Evolutionary conservation across 768 basidiomycete genomes (phyloP), one percentile per base, ranked within the genome.

Genomic region (Tricholoma hemisulphureum): DNA sequence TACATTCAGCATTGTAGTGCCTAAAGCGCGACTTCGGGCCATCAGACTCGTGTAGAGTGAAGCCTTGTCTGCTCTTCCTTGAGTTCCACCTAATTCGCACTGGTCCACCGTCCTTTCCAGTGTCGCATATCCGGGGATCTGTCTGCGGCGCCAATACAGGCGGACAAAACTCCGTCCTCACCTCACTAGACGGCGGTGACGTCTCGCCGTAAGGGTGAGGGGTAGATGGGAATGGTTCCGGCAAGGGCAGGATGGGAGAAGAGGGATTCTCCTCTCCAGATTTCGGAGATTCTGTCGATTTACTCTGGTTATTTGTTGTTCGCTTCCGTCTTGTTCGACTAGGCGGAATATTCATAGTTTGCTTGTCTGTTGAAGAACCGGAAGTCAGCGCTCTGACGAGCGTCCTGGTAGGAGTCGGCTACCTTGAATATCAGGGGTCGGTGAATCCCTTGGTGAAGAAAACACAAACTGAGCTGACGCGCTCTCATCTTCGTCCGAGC

Each of bases 81-180:
- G 46, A 49, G 46, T 49, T 49, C 46, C 46, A 49, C n/a, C 46
- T 49, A 6, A 49, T 49, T 49, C 28, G 46, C n/a, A 49, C 26
- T 9, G 46, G 46, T 18, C 3, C 18, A 18, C 26, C 13, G 26
- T 29, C 29, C n/a, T 6, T 6, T 46, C 6, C 43, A 14, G 21
- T 11, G 24, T 49, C 26, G 4, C 29, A 29, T n/a, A 18, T 26
- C 26, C 9, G n/a, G 7, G 16, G 16, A 6, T 49, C 46, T 21
- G 26, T 18, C 46, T 49, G 46, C 8, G 46, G 46, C 8, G 46
- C 28, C 46, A 29, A 9, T 8, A 49, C 28, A 49, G 46, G 46
- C 26, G 46, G 26, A n/a, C 46, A 49, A 49, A 49, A 29, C 8
- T 49, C 26, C 16, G n/a, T 29, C 28, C 16, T 49, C n/a, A 49